Percentiles rank a stretch among this genome's conserved stretches.
These are phyloP conservation scores for Podospora conica DNA, from an alignment of 495 filamentous ascomycete species.

Conservation along the genomic window DNA sequence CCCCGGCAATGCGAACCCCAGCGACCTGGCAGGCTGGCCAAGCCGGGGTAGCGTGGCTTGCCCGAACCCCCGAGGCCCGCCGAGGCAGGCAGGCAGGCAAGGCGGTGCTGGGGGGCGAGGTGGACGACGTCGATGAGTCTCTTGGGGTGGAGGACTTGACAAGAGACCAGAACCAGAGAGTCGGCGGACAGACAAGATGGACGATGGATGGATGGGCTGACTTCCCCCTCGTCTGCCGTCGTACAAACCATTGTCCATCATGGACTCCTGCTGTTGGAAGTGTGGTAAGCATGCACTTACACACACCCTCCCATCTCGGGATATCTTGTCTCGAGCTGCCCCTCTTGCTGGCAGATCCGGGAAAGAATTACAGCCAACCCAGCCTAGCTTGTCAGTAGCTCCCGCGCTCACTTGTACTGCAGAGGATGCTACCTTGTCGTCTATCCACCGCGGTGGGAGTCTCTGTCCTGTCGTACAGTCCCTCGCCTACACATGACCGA, in stretches of 20 bases:
- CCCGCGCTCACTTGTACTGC: background rate
- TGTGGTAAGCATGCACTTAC: background rate
- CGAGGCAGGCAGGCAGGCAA: too few relatives aligned
- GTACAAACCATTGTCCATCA: background rate
- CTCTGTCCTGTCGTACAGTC: background rate
- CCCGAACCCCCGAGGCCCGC: background rate
- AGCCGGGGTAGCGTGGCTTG: background rate
- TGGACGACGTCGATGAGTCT: background rate
- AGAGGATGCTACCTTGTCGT: background rate
- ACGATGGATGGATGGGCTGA: background rate
- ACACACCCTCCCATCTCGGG: background rate
- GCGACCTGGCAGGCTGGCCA: background rate
- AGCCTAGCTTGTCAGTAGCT: background rate
- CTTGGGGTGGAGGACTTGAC: background rate
- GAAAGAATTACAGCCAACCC: background rate
- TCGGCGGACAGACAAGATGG: background rate
- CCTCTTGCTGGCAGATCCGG: background rate
- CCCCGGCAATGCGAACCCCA: slow-evolving; percentile 10
- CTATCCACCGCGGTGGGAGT: background rate
- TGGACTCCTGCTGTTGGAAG: background rate
- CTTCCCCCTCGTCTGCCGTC: background rate
- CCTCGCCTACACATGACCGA: background rate
- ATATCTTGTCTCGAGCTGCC: background rate
- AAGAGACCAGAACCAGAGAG: background rate
- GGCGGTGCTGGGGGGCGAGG: background rate